A percentile compares a stretch with the other conserved stretches of the same genome.
Evolutionary conservation across 768 basidiomycete species (phyloP).

Genomic region (Pulveroboletus sp.): DNA sequence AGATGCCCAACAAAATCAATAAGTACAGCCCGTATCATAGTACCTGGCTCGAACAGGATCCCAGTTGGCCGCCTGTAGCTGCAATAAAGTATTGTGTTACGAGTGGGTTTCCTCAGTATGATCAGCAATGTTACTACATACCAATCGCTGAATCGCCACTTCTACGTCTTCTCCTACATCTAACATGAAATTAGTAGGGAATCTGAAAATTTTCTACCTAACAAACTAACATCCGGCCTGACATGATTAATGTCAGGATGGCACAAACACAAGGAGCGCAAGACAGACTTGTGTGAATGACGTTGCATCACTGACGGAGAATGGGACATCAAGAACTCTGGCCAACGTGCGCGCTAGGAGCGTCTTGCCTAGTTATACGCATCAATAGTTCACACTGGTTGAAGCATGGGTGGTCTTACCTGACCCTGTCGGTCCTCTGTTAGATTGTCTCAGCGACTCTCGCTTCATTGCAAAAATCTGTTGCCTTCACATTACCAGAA

Average conservation of each 20-base stretch:
- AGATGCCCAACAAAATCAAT: neutral
- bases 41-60: constrained; percentile 85
- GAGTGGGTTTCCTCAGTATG: too few relatives aligned
- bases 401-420: constrained; percentile 42
- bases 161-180: constrained; percentile 98
- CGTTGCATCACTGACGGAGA: constrained; percentile 91
- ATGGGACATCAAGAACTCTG: constrained; percentile 86
- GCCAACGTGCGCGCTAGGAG: constrained; percentile 90
- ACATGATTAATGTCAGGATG: constrained; percentile 10
- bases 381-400: neutral
- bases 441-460: constrained; percentile 5
- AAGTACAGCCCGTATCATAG: neutral
- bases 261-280: neutral
- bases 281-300: constrained; percentile 79
- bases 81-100: constrained; percentile 4
- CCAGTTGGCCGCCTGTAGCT: constrained; percentile 89
- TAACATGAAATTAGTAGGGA: constrained; percentile 28
- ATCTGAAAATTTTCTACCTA: neutral
- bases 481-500: constrained; percentile 73
- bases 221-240: constrained; percentile 69
- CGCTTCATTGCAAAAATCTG: neutral
- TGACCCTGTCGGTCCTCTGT: constrained; percentile 81
- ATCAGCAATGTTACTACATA: constrained; percentile 33
- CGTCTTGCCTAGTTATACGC: constrained; percentile 65
- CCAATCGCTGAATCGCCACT: constrained; percentile 81